A percentile compares a stretch with the other conserved stretches of the same genome.
These are phyloP conservation scores for Calonectria pteridis DNA, from an alignment of 2,329 filamentous ascomycete genomes.

Conservation along the genomic window DNA sequence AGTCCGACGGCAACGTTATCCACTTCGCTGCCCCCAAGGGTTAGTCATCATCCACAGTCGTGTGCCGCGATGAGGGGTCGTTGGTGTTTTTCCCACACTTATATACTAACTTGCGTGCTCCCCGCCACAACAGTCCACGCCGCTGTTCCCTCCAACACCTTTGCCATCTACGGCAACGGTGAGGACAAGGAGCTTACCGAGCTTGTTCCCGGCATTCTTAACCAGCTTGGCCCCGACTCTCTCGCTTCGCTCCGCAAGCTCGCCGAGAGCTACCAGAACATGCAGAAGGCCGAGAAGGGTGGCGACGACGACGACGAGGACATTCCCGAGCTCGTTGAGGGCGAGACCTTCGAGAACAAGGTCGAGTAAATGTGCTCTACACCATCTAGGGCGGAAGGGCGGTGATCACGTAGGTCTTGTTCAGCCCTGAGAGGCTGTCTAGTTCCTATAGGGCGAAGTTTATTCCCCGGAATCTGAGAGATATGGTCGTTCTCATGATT, in stretches of 20 bases:
- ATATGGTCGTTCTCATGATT: conserved; percentile 42
- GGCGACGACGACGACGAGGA: conserved; percentile 92
- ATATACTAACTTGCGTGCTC: conserved; percentile 26
- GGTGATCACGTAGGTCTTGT: conserved; percentile 43
- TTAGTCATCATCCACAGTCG: conserved; percentile 60
- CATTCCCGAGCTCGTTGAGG: conserved; percentile 96
- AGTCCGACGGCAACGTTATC: conserved; percentile 99
- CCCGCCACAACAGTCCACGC: conserved; percentile 80
- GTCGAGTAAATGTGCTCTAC: conserved; percentile 76
- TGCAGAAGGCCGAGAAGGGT: conserved; percentile 93
- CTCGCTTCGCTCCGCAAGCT: conserved; percentile 98
- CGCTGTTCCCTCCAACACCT: conserved; percentile 97
- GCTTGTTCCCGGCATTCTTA: conserved; percentile 98
- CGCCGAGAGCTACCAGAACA: conserved; percentile 98
- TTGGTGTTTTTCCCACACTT: conserved; percentile 32
- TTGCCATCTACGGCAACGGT: conserved; percentile 98
- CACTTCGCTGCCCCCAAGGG: conserved; percentile 99
- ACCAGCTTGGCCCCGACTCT: conserved; percentile 98
- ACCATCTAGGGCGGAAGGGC: conserved; percentile 38
- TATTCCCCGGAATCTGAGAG: conserved; percentile 39
- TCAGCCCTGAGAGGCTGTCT: conserved; percentile 39
- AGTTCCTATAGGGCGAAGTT: conserved; percentile 41
- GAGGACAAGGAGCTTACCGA: conserved; percentile 99
- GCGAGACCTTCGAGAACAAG: conserved; percentile 98
- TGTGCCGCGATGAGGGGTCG: conserved; percentile 28